phyloP scores from a whole-genome alignment of 805 yeast species.

The Pichia kluyveri region DNA sequence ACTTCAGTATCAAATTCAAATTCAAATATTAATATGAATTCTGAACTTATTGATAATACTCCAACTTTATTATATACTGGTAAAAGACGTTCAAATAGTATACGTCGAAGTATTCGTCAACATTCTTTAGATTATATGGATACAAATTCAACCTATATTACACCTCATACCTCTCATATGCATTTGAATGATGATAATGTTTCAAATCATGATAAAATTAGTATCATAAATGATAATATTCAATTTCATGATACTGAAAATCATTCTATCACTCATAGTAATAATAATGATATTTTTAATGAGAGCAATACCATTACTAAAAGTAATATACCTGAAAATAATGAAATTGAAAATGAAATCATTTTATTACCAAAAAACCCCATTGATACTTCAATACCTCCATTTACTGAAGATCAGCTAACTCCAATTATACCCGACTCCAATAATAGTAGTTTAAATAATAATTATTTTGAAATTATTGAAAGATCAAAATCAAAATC shows the following conservation, averaged over 20 bases:
- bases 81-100: constrained; percentile 1
- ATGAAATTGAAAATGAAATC: constrained; percentile 7
- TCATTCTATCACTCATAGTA: neutral
- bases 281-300: neutral
- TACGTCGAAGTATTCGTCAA: constrained; percentile 1
- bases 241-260: neutral
- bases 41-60: neutral
- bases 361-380: constrained; percentile 22
- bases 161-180: neutral
- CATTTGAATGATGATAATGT: neutral
- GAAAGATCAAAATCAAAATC: neutral
- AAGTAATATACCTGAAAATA: neutral
- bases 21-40: neutral
- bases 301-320: neutral
- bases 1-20: neutral
- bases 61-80: constrained; percentile 5
- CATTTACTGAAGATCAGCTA: constrained; percentile 21
- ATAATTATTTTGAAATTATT: neutral
- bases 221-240: neutral
- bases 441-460: constrained; percentile 3
- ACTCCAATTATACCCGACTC: constrained; percentile 18
- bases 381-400: constrained; percentile 19
- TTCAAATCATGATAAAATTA: neutral
- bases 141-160: neutral
- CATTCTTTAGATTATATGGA: constrained; percentile 4